Base-by-base conservation (phyloP, 441 rosid species). In the Croton laevigatus region DNA sequence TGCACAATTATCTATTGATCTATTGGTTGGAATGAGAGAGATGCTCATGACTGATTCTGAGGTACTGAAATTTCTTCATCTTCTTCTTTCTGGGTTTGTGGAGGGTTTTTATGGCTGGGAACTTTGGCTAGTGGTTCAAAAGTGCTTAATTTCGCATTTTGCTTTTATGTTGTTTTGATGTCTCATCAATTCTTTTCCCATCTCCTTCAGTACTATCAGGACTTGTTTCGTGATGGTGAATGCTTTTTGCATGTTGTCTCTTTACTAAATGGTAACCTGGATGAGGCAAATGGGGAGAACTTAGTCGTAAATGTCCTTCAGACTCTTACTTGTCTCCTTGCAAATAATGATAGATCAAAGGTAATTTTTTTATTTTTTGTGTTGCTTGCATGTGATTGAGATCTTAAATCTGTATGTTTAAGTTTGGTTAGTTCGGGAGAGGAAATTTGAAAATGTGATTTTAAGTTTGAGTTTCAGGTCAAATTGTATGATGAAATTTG, bases 241-340 rank as follows among this genome's bases (percentile, higher is more conserved):
- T 96, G 99, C 85, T 96, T 93, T 88, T 78, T 96, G 84, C 97
- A 93, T 78, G 89, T 96, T 62, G 96, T 96, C 69, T 96, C 98
- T 72, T 84, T 93, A 67, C 82, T 96, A 71, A 96, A 93, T 86
- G 97, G 99, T 64, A 93, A 89, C 71, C 87, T 89, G 72, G 96
- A 91, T 72, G 87, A 81, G 78, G 86, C 71, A 51, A 84, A 83
- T 68, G 97, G 98, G 63, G 98, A 96, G 84, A 86, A 80, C 77
- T 85, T 96, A 86, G 97, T 89, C 73, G 79, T 93, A 71, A 89
- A 86, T 85, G 99, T 96, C 76, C 94, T 96, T 64, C 89, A 87
- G 71, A 89, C 98, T 71, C 89, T 96, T 65, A 91, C 94, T 17
- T 91, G 82, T 69, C 90, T 96, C 77, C 93, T 96, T 71, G 91